Percentiles rank a stretch among this genome's conserved stretches.
phyloP scores from a whole-genome alignment of 164 flowering plant genomes.

The Cinnamomum chago region DNA sequence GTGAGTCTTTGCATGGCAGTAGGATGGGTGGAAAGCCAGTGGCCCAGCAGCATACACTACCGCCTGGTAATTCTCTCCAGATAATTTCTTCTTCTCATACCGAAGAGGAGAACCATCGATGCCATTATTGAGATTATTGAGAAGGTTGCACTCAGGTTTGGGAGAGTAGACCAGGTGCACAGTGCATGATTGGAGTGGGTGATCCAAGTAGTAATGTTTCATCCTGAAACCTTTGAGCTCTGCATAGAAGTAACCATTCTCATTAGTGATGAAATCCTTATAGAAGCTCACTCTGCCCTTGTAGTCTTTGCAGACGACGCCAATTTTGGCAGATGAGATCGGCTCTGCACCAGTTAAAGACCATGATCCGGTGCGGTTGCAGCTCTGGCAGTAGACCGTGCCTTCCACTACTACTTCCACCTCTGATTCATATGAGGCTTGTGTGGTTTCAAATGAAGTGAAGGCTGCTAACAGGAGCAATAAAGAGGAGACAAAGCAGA shows the following conservation, averaged over 20 bases:
- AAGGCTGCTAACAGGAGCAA: neutral
- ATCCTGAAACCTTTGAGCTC: constrained; percentile 52
- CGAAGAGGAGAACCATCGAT: constrained; percentile 62
- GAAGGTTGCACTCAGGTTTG: constrained; percentile 45
- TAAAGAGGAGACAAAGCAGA: neutral
- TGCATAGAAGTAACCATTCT: constrained; percentile 65
- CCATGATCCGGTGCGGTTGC: constrained; percentile 50
- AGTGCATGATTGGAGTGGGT: constrained; percentile 72
- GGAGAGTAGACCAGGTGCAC: constrained; percentile 74
- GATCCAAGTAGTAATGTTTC: constrained; percentile 46
- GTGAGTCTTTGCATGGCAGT: constrained; percentile 36
- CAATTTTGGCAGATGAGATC: constrained; percentile 47
- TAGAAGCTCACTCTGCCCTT: constrained; percentile 56
- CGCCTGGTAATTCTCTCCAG: constrained; percentile 44
- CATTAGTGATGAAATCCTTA: constrained; percentile 44
- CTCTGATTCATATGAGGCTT: constrained; percentile 2
- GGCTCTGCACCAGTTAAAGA: constrained; percentile 53
- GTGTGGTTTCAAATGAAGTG: neutral
- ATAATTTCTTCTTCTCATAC: constrained; percentile 46
- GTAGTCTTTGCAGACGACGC: constrained; percentile 68
- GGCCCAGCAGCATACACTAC: constrained; percentile 75
- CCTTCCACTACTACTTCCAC: constrained; percentile 58
- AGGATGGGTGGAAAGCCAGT: constrained; percentile 67
- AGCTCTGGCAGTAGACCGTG: constrained; percentile 78
- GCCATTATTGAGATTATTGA: constrained; percentile 54